These are phyloP conservation scores for Ormosia emarginata DNA, from an alignment of 306 rosid species.

Conservation along the genomic window DNA sequence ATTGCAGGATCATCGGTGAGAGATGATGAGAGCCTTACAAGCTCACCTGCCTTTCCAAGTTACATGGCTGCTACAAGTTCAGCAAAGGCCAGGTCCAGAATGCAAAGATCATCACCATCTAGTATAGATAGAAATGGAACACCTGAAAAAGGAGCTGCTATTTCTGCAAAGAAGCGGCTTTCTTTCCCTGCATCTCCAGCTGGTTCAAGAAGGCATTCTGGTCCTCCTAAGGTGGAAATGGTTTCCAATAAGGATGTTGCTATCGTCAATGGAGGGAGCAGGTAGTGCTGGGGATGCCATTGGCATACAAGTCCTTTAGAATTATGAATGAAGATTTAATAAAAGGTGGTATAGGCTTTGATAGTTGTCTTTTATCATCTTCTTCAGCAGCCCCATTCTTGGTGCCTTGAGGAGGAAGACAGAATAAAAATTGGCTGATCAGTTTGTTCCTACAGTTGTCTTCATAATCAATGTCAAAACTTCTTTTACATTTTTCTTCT, in stretches of 20 bases:
- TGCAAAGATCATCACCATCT: constrained; percentile 34
- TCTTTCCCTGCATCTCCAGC: constrained; percentile 53
- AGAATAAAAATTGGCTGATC: background rate
- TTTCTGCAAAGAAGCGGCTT: constrained; percentile 58
- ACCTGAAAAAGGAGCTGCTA: constrained; percentile 40
- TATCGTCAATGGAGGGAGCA: constrained; percentile 9
- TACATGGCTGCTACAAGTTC: constrained; percentile 44
- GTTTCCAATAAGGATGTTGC: background rate
- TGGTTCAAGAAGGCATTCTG: constrained; percentile 56
- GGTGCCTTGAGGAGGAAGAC: constrained; percentile 9
- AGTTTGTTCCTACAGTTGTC: constrained; percentile 23
- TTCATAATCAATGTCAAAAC: constrained; percentile 12
- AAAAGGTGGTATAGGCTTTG: background rate
- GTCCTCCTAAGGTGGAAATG: constrained; percentile 44
- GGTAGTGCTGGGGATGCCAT: background rate
- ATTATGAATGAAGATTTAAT: constrained; percentile 1
- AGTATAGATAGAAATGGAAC: constrained; percentile 30
- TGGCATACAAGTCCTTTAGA: constrained; percentile 3
- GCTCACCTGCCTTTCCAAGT: constrained; percentile 46
- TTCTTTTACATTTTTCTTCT: background rate
- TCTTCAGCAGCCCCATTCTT: background rate
- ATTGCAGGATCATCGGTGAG: constrained; percentile 47
- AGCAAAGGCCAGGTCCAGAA: constrained; percentile 51
- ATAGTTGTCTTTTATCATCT: background rate
- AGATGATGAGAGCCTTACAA: constrained; percentile 49